A percentile compares a stretch with the other conserved stretches of the same genome.
These are phyloP conservation scores for Hyphopichia khmerensis DNA, from an alignment of 1,139 yeast species.

Conservation along the genomic window DNA sequence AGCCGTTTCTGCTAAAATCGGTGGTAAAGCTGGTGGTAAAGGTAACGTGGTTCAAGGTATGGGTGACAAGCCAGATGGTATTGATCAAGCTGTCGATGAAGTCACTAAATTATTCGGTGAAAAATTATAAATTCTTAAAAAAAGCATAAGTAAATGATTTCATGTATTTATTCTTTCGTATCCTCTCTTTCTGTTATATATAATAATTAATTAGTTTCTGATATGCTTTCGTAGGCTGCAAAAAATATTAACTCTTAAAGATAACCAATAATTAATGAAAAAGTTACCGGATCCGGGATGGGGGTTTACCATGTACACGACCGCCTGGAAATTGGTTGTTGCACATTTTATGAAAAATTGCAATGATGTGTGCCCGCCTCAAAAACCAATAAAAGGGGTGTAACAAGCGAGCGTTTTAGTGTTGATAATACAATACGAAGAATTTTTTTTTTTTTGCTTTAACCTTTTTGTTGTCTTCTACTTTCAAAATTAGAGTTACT, in stretches of 20 bases:
- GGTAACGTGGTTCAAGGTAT: constrained; percentile 96
- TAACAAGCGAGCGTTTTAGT: neutral
- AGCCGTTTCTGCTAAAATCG: constrained; percentile 69
- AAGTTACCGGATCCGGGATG: too few species aligned
- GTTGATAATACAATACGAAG: neutral
- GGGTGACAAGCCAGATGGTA: constrained; percentile 78
- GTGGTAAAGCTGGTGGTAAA: constrained; percentile 99
- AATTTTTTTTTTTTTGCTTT: neutral
- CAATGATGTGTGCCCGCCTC: too few species aligned
- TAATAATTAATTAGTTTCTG: too few species aligned
- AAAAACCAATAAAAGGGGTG: too few species aligned
- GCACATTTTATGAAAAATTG: too few species aligned
- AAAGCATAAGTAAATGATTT: too few species aligned
- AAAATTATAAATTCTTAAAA: constrained; percentile 52
- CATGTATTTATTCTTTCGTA: too few species aligned
- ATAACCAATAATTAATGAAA: too few species aligned
- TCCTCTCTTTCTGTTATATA: too few species aligned
- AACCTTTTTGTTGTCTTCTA: neutral
- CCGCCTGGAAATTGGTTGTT: too few species aligned
- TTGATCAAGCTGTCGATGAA: constrained; percentile 70
- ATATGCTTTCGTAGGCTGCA: too few species aligned
- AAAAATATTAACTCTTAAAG: too few species aligned
- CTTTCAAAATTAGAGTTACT: neutral
- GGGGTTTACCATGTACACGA: neutral
- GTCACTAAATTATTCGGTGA: constrained; percentile 59